Evolutionary conservation across 257 asterid species (phyloP).

Genomic region (Solanum chilense): DNA sequence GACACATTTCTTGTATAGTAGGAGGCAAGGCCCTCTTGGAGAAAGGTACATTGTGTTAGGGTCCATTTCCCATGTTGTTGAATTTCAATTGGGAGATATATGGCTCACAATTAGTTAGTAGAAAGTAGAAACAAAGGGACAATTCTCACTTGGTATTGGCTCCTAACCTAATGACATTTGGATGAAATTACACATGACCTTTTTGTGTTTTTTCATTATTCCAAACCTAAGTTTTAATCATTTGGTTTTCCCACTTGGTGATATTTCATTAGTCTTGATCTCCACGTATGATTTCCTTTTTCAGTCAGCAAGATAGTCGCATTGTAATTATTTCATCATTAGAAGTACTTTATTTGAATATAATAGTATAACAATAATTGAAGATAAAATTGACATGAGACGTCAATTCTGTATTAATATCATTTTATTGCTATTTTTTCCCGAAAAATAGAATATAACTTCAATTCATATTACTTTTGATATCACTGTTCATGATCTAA

Average conservation of each 20-base stretch:
- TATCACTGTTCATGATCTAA: too few relatives aligned
- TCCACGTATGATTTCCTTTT: not conserved
- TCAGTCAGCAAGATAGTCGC: not conserved
- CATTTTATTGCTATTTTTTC: too few relatives aligned
- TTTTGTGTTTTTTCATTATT: constrained; percentile 34
- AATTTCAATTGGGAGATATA: not conserved
- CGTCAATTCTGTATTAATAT: not conserved
- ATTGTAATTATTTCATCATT: not conserved
- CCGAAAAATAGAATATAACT: too few relatives aligned
- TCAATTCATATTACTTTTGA: too few relatives aligned
- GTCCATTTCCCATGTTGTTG: not conserved
- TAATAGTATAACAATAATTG: not conserved
- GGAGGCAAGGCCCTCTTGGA: not conserved
- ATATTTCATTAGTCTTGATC: not conserved
- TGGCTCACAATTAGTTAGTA: not conserved
- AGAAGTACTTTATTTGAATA: not conserved
- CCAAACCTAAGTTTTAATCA: constrained; percentile 7
- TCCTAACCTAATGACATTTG: constrained; percentile 24
- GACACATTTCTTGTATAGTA: not conserved
- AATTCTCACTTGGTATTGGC: constrained; percentile 13
- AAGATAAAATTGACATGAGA: not conserved
- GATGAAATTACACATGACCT: constrained; percentile 30
- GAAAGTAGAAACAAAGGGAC: constrained; percentile 19
- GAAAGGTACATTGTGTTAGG: not conserved
- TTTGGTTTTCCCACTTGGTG: constrained; percentile 3